Conservation (phyloP, 441 rosid genomes). For the Dalechampia spathulata region DNA sequence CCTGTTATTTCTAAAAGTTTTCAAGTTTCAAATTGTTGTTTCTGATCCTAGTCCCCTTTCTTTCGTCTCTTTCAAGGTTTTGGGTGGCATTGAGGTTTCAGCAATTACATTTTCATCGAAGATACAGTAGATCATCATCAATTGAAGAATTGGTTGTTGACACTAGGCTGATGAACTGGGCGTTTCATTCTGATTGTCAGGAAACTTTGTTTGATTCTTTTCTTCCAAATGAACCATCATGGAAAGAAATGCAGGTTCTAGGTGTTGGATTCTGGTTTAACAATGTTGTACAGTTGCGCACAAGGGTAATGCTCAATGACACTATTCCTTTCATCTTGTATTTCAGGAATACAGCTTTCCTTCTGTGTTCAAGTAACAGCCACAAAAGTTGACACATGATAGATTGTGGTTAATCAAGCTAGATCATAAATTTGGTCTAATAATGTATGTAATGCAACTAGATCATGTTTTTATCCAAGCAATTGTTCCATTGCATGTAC, state of each 20-base stretch:
- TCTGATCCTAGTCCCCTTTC: not conserved
- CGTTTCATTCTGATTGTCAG: slow-evolving; percentile 93
- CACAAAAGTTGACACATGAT: too few species aligned
- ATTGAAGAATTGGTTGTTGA: slow-evolving; percentile 62
- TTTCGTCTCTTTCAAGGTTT: slow-evolving; percentile 50
- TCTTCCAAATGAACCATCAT: slow-evolving; percentile 72
- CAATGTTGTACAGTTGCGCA: slow-evolving; percentile 58
- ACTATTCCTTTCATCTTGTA: not conserved
- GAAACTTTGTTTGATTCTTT: slow-evolving; percentile 59
- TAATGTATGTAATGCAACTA: too few species aligned
- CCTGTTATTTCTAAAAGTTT: not conserved
- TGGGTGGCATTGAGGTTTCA: slow-evolving; percentile 81
- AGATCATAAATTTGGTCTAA: too few species aligned
- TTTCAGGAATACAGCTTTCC: not conserved
- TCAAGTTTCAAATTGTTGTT: not conserved
- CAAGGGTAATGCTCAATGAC: slow-evolving; percentile 47
- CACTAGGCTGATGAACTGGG: slow-evolving; percentile 72
- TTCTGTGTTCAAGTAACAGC: too few species aligned
- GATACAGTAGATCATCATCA: slow-evolving; percentile 54
- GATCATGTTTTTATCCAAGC: too few species aligned
- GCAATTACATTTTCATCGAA: slow-evolving; percentile 50
- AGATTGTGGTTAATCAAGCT: too few species aligned
- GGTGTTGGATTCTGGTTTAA: slow-evolving; percentile 94
- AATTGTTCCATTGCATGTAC: slow-evolving; percentile 6
- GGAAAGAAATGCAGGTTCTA: slow-evolving; percentile 81